Base-by-base conservation (phyloP, 768 basidiomycete genomes). In the Cystobasidium ongulense region DNA sequence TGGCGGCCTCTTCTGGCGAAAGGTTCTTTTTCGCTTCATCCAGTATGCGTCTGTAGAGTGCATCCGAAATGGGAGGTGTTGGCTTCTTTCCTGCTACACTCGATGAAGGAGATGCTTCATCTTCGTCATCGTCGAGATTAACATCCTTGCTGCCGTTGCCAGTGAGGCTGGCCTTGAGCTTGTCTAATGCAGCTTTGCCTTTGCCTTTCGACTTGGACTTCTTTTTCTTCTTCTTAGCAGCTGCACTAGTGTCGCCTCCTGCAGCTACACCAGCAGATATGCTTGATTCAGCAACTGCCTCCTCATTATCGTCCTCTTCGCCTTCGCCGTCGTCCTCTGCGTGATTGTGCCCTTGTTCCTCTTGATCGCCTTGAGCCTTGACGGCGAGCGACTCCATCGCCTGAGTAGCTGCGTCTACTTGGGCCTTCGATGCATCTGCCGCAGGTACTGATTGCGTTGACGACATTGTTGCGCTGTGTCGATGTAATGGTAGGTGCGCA, bases 1-100 rank as follows among this genome's bases (percentile, higher is more conserved):
- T 85, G 80, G 91, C 89, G 1, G 90, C 91, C 41, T 87, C 80
- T 25, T 81, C 81, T 4, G 70, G 63, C 15, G 81, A 80, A 63
- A 83, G 53, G 39, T 71, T 71, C 68, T 54, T 59, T 33, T 43
- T 33, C 23, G 68, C 68, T 36, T 71, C 53, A 17, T 23, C 25
- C 15, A 71, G 29, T 52, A 71, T 71, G 36, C 68, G 68, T 38
- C 59, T 36, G 36, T 57, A 71, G 41, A 67, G 41, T n/a, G 27
- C 65, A 50, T 67, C 65, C 39, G 65, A 33, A 31, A 67, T 67
- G 29, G 29, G 41, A 11, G 65, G 65, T 10, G 46, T 52, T 15
- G 25, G 23, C 43, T 67, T 43, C 41, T 67, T 59, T 17, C 66
- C 66, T 5, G 41, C 46, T 46, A 33, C 29, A 68, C 66, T 68